These are phyloP conservation scores for Venturia nashicola DNA, from an alignment of 2,329 filamentous ascomycete genomes.

Conservation along the genomic window DNA sequence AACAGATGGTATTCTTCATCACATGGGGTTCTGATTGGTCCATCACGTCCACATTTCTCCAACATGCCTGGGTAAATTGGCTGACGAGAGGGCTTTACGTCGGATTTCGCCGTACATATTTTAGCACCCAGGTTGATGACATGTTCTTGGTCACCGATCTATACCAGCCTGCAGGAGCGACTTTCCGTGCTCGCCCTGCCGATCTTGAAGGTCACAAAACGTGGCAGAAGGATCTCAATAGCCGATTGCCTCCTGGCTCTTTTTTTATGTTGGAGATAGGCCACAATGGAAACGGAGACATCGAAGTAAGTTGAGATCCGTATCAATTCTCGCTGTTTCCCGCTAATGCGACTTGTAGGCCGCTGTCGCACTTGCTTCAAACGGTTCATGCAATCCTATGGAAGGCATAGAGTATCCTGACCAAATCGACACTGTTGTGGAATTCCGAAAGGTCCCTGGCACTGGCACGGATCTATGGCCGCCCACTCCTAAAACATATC, in stretches of 20 bases:
- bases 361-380: constrained; percentile 8
- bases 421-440: constrained; percentile 28
- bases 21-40: constrained; percentile 40
- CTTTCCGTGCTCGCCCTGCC: constrained; percentile 34
- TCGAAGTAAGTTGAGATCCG: constrained; percentile 15
- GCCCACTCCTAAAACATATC: constrained; percentile 29
- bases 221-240: constrained; percentile 21
- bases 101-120: constrained; percentile 42
- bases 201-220: constrained; percentile 20
- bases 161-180: constrained; percentile 30
- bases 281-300: constrained; percentile 26
- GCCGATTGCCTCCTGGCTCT: constrained; percentile 21
- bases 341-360: not conserved
- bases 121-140: constrained; percentile 48
- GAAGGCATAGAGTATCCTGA: constrained; percentile 27
- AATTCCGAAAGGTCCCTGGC: constrained; percentile 33
- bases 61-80: constrained; percentile 53
- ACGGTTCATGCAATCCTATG: constrained; percentile 19
- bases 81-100: constrained; percentile 45
- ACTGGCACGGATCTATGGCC: constrained; percentile 28
- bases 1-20: constrained; percentile 53
- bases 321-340: not conserved
- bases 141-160: constrained; percentile 41
- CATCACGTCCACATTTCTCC: constrained; percentile 43
- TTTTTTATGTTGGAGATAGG: constrained; percentile 25